Percentiles rank a stretch among this genome's conserved stretches.
Evolutionary conservation across 2,329 filamentous ascomycete species (phyloP).

Genomic region (Colletotrichum sp.): DNA sequence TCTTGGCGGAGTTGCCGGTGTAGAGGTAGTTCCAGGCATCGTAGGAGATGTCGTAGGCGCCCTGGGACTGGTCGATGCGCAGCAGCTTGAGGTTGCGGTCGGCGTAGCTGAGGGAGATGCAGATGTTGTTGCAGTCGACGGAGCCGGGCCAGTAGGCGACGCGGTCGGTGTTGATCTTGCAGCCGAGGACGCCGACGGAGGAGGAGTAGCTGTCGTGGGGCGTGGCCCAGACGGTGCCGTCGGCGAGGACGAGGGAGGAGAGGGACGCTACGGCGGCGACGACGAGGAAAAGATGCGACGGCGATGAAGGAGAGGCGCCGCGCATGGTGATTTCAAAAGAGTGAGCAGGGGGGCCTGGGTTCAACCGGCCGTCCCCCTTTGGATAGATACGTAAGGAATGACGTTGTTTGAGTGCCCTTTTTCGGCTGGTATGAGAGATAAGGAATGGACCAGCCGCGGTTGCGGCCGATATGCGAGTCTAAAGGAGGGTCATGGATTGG

Average conservation of each 20-base stretch:
- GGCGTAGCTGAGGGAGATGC: conserved; percentile 37
- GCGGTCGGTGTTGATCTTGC: conserved; percentile 57
- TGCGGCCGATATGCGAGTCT: conserved; percentile 12
- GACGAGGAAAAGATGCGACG: background rate
- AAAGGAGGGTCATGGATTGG: conserved; percentile 9
- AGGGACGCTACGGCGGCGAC: background rate
- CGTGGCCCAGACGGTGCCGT: conserved; percentile 35
- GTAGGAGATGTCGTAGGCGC: conserved; percentile 55
- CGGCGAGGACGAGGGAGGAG: background rate
- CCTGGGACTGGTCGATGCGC: conserved; percentile 31
- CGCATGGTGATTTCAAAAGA: conserved; percentile 5
- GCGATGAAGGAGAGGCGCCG: conserved; percentile 12
- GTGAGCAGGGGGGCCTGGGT: background rate
- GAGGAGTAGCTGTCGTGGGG: conserved; percentile 55
- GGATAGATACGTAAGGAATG: background rate
- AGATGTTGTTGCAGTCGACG: conserved; percentile 50
- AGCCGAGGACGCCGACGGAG: conserved; percentile 54
- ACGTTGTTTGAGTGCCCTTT: background rate
- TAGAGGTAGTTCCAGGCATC: conserved; percentile 58
- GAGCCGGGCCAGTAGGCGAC: conserved; percentile 56
- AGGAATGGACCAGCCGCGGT: conserved; percentile 15
- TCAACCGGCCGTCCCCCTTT: background rate
- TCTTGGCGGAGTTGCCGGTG: conserved; percentile 48
- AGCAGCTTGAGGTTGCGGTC: conserved; percentile 28
- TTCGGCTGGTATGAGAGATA: background rate